phyloP scores from a whole-genome alignment of 352 stramenopile genomes.

The Phytophthora citrophthora region DNA sequence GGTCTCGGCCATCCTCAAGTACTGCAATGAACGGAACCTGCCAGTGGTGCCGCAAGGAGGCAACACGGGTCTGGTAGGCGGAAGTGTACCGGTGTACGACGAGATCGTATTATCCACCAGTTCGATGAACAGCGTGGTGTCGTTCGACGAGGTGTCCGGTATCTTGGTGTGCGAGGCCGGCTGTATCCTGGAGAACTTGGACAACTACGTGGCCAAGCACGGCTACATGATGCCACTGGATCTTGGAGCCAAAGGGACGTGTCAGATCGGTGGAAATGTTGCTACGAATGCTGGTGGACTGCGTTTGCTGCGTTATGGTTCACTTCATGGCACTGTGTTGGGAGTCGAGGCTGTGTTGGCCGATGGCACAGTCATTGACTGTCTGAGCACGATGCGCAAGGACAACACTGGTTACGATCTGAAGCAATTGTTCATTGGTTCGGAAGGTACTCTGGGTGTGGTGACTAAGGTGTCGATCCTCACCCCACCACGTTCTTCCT shows the following conservation, averaged over 20 bases:
- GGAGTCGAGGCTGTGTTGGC: slow-evolving; percentile 95
- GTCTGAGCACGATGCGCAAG: slow-evolving; percentile 94
- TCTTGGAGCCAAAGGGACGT: slow-evolving; percentile 97
- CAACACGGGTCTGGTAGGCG: slow-evolving; percentile 98
- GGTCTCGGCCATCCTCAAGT: slow-evolving; percentile 89
- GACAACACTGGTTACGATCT: slow-evolving; percentile 98
- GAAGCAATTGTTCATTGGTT: slow-evolving; percentile 97
- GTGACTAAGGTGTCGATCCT: slow-evolving; percentile 76
- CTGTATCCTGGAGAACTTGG: slow-evolving; percentile 94
- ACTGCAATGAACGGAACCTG: slow-evolving; percentile 92
- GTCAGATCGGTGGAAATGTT: slow-evolving; percentile 97
- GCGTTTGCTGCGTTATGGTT: slow-evolving; percentile 94
- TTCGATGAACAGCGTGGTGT: slow-evolving; percentile 92
- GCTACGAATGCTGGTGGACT: slow-evolving; percentile 96
- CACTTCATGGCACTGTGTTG: slow-evolving; percentile 94
- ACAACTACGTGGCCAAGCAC: slow-evolving; percentile 85
- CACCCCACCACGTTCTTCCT: slow-evolving; percentile 48
- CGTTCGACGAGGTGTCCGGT: slow-evolving; percentile 88
- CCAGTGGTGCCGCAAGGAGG: slow-evolving; percentile 95
- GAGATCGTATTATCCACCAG: slow-evolving; percentile 95
- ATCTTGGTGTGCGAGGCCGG: slow-evolving; percentile 91
- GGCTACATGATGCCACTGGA: slow-evolving; percentile 95
- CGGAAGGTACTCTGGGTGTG: slow-evolving; percentile 83
- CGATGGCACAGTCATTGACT: slow-evolving; percentile 91
- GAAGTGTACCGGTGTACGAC: slow-evolving; percentile 88